Percentiles rank a stretch among this genome's conserved stretches.
Conservation (phyloP, 2,329 filamentous ascomycete genomes). For the Cyphellophora europaea region DNA sequence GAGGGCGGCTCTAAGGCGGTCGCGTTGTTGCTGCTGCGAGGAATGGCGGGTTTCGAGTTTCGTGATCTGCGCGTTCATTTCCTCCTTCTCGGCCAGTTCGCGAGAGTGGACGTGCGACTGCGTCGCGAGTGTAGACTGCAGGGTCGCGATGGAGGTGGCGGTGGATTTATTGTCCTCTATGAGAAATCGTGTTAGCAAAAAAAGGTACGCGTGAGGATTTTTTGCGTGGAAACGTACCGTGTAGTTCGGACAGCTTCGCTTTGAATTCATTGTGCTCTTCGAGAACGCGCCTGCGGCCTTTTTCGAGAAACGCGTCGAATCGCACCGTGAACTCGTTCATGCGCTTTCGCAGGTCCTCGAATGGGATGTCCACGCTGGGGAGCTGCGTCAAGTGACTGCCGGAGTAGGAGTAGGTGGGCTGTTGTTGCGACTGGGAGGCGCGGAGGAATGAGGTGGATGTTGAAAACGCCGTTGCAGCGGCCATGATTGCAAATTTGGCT, state of each 20-base stretch:
- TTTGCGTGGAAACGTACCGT: constrained; percentile 50
- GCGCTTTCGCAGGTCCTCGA: constrained; percentile 87
- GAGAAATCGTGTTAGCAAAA: background rate
- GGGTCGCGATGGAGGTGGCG: constrained; percentile 59
- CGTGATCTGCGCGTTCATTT: constrained; percentile 53
- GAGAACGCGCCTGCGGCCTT: constrained; percentile 76
- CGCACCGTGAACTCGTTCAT: constrained; percentile 86
- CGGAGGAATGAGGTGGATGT: constrained; percentile 17
- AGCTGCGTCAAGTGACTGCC: constrained; percentile 34
- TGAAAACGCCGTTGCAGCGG: constrained; percentile 9
- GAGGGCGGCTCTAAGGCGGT: constrained; percentile 48
- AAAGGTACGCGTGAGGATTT: background rate
- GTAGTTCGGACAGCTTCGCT: constrained; percentile 78
- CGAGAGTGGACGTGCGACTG: constrained; percentile 14
- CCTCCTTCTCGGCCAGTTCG: constrained; percentile 42
- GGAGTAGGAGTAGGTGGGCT: constrained; percentile 9
- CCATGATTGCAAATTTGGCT: background rate
- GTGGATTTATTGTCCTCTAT: constrained; percentile 61
- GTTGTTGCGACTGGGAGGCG: constrained; percentile 15
- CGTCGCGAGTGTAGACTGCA: constrained; percentile 33
- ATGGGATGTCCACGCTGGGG: constrained; percentile 87
- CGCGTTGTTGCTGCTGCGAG: constrained; percentile 44
- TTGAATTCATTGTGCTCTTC: constrained; percentile 93
- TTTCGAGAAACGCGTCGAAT: constrained; percentile 92
- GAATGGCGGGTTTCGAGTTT: constrained; percentile 47